Conservation (phyloP, 768 basidiomycete species). For the Tremella fuciformis region DNA sequence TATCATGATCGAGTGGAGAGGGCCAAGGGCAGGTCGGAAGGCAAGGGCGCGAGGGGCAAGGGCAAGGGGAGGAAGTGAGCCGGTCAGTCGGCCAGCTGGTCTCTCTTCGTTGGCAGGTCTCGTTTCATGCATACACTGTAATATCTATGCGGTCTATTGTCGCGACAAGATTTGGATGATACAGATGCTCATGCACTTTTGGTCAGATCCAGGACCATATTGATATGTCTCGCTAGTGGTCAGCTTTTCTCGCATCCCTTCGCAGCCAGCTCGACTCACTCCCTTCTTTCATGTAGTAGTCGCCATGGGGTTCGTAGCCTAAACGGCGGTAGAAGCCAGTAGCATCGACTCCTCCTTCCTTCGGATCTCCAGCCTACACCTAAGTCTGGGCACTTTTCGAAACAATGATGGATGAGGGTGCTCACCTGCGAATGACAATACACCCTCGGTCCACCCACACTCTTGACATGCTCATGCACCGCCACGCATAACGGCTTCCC, state of each 20-base stretch:
- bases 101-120: too few relatives aligned
- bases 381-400: not conserved
- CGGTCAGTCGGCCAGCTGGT: too few relatives aligned
- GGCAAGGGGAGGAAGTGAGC: not conserved
- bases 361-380: constrained; percentile 12
- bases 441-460: constrained; percentile 19
- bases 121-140: too few relatives aligned
- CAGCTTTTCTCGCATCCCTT: too few relatives aligned
- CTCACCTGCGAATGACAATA: constrained; percentile 23
- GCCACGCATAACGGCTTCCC: constrained; percentile 16
- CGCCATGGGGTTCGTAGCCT: constrained; percentile 21
- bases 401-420: not conserved
- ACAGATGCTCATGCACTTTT: not conserved
- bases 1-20: constrained; percentile 53
- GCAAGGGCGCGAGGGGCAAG: constrained; percentile 17
- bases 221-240: constrained; percentile 1
- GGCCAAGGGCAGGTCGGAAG: constrained; percentile 43
- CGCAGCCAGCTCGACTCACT: constrained; percentile 17
- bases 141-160: too few relatives aligned
- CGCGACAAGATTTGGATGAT: not conserved
- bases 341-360: constrained; percentile 19
- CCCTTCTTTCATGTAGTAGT: constrained; percentile 20
- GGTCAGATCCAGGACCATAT: constrained; percentile 8
- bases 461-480: constrained; percentile 21
- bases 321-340: constrained; percentile 19